These are phyloP conservation scores for Sporothrix protearum DNA, from an alignment of 2,329 filamentous ascomycete species.

Conservation along the genomic window DNA sequence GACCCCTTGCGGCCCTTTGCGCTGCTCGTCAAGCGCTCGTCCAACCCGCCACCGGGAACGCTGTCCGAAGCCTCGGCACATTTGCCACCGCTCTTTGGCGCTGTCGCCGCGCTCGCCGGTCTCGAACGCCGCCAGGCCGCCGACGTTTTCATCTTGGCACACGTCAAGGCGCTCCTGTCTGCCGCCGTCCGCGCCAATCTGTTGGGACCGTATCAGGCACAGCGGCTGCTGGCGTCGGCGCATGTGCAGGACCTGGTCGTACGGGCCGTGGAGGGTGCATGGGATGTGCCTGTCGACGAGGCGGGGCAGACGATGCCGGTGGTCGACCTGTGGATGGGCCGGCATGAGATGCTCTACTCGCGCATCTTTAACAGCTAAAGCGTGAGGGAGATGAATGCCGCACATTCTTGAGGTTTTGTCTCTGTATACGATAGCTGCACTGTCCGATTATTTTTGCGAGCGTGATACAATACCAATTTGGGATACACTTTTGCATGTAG, in stretches of 20 bases:
- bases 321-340: conserved; percentile 78
- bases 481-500: neutral
- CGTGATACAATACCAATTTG: neutral
- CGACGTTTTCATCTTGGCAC: conserved; percentile 72
- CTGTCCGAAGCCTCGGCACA: conserved; percentile 56
- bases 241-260: conserved; percentile 57
- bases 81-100: conserved; percentile 67
- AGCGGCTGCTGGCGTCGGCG: conserved; percentile 63
- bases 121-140: conserved; percentile 61
- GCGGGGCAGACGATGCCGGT: conserved; percentile 72
- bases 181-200: conserved; percentile 74
- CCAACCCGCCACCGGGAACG: conserved; percentile 1
- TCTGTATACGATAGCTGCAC: neutral
- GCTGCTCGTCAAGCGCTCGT: conserved; percentile 35
- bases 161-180: conserved; percentile 71
- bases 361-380: conserved; percentile 80
- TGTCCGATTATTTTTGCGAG: neutral
- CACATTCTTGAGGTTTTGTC: neutral
- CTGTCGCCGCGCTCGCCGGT: conserved; percentile 59
- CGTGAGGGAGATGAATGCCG: too few species aligned
- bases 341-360: conserved; percentile 79
- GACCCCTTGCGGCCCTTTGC: conserved; percentile 39
- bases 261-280: conserved; percentile 57
- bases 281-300: conserved; percentile 56
- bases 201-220: conserved; percentile 77